phyloP scores from a whole-genome alignment of 2,329 filamentous ascomycete genomes.

The Alternaria brassicicola region DNA sequence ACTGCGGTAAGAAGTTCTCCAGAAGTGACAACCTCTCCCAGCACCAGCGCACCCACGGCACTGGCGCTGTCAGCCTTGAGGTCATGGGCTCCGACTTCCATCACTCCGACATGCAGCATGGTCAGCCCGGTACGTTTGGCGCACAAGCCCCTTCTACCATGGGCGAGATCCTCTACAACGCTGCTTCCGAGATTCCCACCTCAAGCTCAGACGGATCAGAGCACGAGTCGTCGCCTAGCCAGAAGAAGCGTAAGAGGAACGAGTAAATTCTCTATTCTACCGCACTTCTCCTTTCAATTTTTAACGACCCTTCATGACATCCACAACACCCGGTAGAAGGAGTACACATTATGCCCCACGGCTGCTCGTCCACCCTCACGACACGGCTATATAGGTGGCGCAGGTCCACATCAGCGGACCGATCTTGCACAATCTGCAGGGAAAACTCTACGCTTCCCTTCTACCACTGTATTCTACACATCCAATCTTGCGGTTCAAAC shows the following conservation, averaged over 20 bases:
- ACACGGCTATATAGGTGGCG: constrained; percentile 42
- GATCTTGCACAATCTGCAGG: constrained; percentile 20
- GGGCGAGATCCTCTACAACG: constrained; percentile 48
- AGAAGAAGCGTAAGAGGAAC: constrained; percentile 75
- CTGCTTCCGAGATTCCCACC: constrained; percentile 46
- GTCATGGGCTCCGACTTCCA: constrained; percentile 70
- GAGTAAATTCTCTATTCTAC: constrained; percentile 48
- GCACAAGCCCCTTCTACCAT: constrained; percentile 47
- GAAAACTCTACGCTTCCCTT: constrained; percentile 37
- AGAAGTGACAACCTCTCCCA: constrained; percentile 96
- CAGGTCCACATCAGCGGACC: constrained; percentile 31
- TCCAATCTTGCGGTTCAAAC: constrained; percentile 23
- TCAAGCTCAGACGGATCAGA: constrained; percentile 48
- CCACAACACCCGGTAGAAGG: constrained; percentile 34
- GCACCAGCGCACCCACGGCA: constrained; percentile 91
- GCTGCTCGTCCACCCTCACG: constrained; percentile 39
- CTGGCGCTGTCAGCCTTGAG: constrained; percentile 88
- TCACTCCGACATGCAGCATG: constrained; percentile 53
- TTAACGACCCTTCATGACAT: constrained; percentile 47
- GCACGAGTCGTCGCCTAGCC: constrained; percentile 48
- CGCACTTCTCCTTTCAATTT: constrained; percentile 33
- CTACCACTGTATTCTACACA: constrained; percentile 36
- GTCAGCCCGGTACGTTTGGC: constrained; percentile 34
- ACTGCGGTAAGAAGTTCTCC: constrained; percentile 99
- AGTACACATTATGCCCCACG: constrained; percentile 33